Percentiles rank a stretch among this genome's conserved stretches.
phyloP scores from a whole-genome alignment of 2,329 filamentous ascomycete species.

The Diaporthe vexans region DNA sequence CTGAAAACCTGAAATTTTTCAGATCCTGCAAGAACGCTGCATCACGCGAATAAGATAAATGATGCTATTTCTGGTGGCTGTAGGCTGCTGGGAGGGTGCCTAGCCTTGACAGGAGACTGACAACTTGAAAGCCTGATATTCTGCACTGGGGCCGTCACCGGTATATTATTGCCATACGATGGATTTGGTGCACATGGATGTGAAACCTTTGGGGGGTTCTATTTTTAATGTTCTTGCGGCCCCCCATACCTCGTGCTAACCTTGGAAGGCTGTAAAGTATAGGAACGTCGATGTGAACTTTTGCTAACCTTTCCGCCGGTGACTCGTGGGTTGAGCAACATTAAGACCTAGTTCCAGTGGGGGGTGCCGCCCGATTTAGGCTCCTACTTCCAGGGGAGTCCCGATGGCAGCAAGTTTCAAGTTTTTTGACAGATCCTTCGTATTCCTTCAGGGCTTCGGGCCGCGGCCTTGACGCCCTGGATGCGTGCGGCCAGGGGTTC shows the following conservation, averaged over 20 bases:
- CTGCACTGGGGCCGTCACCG: neutral
- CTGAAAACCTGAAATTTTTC: neutral
- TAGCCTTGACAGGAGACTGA: neutral
- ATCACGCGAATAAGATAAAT: neutral
- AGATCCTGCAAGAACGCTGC: neutral
- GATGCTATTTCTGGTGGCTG: neutral
- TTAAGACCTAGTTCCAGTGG: neutral
- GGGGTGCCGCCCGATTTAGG: neutral
- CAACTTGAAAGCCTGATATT: neutral
- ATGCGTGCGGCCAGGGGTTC: neutral
- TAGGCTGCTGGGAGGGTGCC: neutral
- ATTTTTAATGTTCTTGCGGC: neutral
- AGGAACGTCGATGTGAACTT: neutral
- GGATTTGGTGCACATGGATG: too few relatives aligned
- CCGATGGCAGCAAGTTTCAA: neutral
- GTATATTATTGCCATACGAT: neutral
- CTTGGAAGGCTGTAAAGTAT: neutral
- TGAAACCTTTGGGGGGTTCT: neutral
- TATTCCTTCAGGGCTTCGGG: neutral
- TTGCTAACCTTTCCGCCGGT: too few relatives aligned
- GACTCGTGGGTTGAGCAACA: neutral
- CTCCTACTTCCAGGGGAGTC: too few relatives aligned
- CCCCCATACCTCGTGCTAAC: neutral
- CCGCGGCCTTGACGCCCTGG: neutral
- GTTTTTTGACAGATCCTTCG: conserved; percentile 13